Percentiles rank a stretch among this genome's conserved stretches.
These are phyloP conservation scores for Primulina tabacum DNA, from an alignment of 257 asterid species.

Conservation along the genomic window DNA sequence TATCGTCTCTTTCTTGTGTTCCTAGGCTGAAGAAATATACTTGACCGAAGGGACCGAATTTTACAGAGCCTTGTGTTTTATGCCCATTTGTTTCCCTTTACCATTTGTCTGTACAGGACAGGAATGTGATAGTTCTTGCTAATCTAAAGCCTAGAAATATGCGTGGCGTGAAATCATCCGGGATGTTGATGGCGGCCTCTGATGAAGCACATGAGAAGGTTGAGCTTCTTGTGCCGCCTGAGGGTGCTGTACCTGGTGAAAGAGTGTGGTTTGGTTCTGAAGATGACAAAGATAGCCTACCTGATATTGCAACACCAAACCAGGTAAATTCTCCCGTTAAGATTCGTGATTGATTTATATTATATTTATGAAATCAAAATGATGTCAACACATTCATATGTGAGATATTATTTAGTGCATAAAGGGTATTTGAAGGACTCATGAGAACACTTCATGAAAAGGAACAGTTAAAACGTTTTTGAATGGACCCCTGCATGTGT, in stretches of 20 bases:
- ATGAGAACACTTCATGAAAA: too few species aligned
- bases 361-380: too few species aligned
- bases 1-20: too few species aligned
- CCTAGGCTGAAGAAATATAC: too few species aligned
- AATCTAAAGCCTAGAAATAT: slow-evolving; percentile 95
- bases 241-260: slow-evolving; percentile 77
- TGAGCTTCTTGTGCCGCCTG: slow-evolving; percentile 85
- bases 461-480: too few species aligned
- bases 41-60: not conserved
- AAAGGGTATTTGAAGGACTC: not conserved
- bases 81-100: not conserved
- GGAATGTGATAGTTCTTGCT: slow-evolving; percentile 75
- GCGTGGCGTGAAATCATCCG: slow-evolving; percentile 88
- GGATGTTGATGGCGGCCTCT: slow-evolving; percentile 98
- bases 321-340: slow-evolving; percentile 54
- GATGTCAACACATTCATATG: not conserved
- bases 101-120: slow-evolving; percentile 48
- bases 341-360: not conserved
- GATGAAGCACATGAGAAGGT: slow-evolving; percentile 83
- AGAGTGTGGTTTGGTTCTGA: slow-evolving; percentile 90
- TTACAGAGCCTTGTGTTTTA: not conserved
- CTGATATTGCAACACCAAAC: slow-evolving; percentile 83
- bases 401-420: not conserved
- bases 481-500: too few species aligned
- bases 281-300: slow-evolving; percentile 64